Evolutionary conservation across 1,139 yeast species (phyloP).

Genomic region (Yamadazyma diospyri): DNA sequence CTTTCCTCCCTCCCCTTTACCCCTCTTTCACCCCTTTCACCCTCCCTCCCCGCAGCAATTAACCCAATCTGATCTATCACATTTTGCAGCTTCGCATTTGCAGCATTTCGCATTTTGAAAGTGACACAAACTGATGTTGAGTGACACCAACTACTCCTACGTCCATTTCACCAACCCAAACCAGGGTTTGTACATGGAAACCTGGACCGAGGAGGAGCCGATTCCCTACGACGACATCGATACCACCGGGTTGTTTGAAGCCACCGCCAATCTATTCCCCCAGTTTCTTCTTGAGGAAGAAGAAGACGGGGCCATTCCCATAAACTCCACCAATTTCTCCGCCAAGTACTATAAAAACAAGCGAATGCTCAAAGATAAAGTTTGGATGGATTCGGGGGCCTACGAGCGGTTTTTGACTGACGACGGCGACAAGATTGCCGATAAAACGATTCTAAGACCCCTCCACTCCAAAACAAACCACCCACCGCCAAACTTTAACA

Average conservation of each 20-base stretch:
- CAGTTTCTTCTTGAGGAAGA: slow-evolving; percentile 38
- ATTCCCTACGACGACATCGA: slow-evolving; percentile 44
- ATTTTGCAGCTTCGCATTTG: too few species aligned
- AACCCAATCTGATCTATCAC: too few species aligned
- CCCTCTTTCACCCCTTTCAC: too few species aligned
- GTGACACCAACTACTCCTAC: slow-evolving; percentile 22
- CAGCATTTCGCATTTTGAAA: neutral
- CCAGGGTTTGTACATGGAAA: slow-evolving; percentile 40
- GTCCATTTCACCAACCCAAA: slow-evolving; percentile 38
- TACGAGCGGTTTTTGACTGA: slow-evolving; percentile 25
- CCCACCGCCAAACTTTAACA: slow-evolving; percentile 10
- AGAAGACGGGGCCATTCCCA: slow-evolving; percentile 39
- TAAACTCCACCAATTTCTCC: slow-evolving; percentile 36
- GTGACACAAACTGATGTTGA: neutral
- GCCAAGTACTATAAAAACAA: slow-evolving; percentile 38
- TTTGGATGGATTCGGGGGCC: slow-evolving; percentile 36
- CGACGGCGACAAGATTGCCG: slow-evolving; percentile 19
- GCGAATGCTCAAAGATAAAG: slow-evolving; percentile 26
- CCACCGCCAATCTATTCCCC: slow-evolving; percentile 35
- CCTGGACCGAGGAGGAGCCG: slow-evolving; percentile 39
- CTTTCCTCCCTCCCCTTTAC: neutral
- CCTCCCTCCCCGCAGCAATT: too few species aligned
- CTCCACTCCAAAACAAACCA: slow-evolving; percentile 17
- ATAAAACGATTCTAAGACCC: slow-evolving; percentile 32
- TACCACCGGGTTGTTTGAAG: slow-evolving; percentile 35